Percentiles rank a stretch among this genome's conserved stretches.
These are phyloP conservation scores for Sporisorium graminicola DNA, from an alignment of 1,284 basidiomycete genomes.

Conservation along the genomic window DNA sequence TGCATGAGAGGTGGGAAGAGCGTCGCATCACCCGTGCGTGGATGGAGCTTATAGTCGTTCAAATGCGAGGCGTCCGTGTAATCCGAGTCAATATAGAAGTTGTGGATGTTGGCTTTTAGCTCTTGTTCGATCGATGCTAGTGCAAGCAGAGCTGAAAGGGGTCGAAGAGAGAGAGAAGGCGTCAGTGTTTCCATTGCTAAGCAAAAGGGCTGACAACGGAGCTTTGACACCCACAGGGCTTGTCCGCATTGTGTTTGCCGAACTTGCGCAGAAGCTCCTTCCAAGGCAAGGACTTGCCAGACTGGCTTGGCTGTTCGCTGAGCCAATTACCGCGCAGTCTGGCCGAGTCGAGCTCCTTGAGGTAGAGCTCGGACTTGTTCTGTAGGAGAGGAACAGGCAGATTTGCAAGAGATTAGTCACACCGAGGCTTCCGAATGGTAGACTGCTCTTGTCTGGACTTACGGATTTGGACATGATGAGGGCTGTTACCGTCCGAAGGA, in stretches of 20 bases:
- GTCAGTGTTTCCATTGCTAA: background rate
- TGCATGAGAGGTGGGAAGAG: constrained; percentile 58
- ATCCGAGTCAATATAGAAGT: constrained; percentile 41
- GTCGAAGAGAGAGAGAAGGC: background rate
- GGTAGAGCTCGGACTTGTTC: constrained; percentile 61
- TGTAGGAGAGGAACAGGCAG: constrained; percentile 2
- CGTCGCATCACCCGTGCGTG: constrained; percentile 31
- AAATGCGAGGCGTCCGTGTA: constrained; percentile 58
- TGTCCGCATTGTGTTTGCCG: constrained; percentile 68
- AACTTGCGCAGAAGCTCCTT: constrained; percentile 69
- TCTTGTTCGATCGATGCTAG: constrained; percentile 51
- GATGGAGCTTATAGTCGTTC: constrained; percentile 46
- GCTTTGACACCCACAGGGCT: constrained; percentile 36
- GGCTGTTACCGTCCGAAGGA: background rate
- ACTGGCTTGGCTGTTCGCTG: constrained; percentile 41
- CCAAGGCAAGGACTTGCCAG: constrained; percentile 46
- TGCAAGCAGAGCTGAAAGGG: constrained; percentile 37
- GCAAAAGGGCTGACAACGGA: no score
- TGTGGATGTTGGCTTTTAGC: constrained; percentile 46
- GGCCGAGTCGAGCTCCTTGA: constrained; percentile 63
- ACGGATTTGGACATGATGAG: constrained; percentile 49
- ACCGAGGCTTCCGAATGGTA: background rate
- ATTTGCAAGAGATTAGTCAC: background rate
- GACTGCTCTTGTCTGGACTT: background rate
- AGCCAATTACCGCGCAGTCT: constrained; percentile 63